Percentiles rank a stretch among this genome's conserved stretches.
These are phyloP conservation scores for Trametes pubescens DNA, from an alignment of 1,284 basidiomycete genomes.

Conservation along the genomic window DNA sequence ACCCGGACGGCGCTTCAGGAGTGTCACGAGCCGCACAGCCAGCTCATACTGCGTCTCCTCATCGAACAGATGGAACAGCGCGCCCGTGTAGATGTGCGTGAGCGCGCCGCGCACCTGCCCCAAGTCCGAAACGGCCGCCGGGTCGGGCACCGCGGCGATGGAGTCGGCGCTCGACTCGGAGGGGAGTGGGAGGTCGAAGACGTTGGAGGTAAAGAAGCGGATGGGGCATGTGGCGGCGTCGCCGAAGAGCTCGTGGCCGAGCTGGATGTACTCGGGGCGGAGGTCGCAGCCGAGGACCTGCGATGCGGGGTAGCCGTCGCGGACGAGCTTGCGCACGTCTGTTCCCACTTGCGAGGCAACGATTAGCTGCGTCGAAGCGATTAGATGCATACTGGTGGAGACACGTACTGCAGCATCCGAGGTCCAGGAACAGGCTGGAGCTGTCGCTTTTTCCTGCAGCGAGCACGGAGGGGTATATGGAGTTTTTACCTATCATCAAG, in stretches of 20 bases:
- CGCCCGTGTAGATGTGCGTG: slow-evolving; percentile 44
- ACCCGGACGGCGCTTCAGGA: slow-evolving; percentile 38
- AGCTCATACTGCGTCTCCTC: slow-evolving; percentile 45
- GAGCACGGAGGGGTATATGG: slow-evolving; percentile 40
- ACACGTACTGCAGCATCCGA: slow-evolving; percentile 48
- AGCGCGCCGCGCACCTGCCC: slow-evolving; percentile 34
- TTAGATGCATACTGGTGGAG: not conserved
- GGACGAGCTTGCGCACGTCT: slow-evolving; percentile 45
- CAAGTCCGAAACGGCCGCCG: slow-evolving; percentile 28
- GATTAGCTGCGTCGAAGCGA: too few relatives aligned
- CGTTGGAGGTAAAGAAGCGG: slow-evolving; percentile 44
- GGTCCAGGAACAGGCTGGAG: slow-evolving; percentile 43
- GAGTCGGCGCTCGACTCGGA: not conserved
- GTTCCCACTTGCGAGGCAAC: slow-evolving; percentile 43
- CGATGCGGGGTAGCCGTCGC: slow-evolving; percentile 43
- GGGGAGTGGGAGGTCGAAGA: slow-evolving; percentile 39
- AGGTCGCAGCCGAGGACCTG: slow-evolving; percentile 45
- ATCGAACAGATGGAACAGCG: slow-evolving; percentile 49
- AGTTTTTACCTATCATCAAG: slow-evolving; percentile 41
- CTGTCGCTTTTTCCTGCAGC: slow-evolving; percentile 35
- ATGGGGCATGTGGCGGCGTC: slow-evolving; percentile 36
- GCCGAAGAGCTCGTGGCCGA: slow-evolving; percentile 42
- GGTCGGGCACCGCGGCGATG: not conserved
- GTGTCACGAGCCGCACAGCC: slow-evolving; percentile 40
- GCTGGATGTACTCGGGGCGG: slow-evolving; percentile 43